A percentile compares a stretch with the other conserved stretches of the same genome.
Conservation (phyloP, 2,329 filamentous ascomycete species). For the Sclerotinia trifoliorum region DNA sequence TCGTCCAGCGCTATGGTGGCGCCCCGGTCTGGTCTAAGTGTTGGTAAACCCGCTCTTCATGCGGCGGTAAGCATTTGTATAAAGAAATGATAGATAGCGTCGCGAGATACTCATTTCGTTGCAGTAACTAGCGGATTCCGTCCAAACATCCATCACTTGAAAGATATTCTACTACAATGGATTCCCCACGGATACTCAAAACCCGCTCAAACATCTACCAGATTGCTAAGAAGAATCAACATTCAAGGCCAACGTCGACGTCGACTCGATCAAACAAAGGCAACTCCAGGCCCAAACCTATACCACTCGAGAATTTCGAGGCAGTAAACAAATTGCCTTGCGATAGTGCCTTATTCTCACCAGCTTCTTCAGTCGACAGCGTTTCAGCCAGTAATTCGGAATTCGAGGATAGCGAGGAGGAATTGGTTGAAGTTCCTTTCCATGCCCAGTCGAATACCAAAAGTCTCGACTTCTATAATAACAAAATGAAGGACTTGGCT, state of each 20-base stretch:
- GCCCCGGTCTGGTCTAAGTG: background rate
- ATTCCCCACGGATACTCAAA: conserved; percentile 2
- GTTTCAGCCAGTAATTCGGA: background rate
- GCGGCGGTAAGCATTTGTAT: conserved; percentile 2
- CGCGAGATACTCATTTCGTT: background rate
- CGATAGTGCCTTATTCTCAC: background rate
- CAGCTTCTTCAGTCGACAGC: background rate
- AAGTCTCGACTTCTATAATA: conserved; percentile 3
- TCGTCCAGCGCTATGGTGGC: conserved; percentile 2
- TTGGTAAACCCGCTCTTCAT: background rate
- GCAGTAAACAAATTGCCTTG: background rate
- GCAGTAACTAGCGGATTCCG: background rate
- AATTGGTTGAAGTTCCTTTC: background rate
- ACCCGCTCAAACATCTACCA: conserved; percentile 15
- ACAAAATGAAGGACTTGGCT: background rate
- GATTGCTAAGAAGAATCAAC: background rate
- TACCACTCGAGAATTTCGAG: background rate
- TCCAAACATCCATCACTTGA: background rate
- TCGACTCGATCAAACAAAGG: background rate
- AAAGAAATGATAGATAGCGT: background rate
- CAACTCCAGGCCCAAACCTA: conserved; percentile 2
- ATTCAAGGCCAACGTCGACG: background rate
- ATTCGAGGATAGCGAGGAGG: conserved; percentile 13
- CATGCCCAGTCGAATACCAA: background rate
- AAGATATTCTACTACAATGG: background rate